These are phyloP conservation scores for Monascus purpureus DNA, from an alignment of 495 filamentous ascomycete genomes.

Conservation along the genomic window DNA sequence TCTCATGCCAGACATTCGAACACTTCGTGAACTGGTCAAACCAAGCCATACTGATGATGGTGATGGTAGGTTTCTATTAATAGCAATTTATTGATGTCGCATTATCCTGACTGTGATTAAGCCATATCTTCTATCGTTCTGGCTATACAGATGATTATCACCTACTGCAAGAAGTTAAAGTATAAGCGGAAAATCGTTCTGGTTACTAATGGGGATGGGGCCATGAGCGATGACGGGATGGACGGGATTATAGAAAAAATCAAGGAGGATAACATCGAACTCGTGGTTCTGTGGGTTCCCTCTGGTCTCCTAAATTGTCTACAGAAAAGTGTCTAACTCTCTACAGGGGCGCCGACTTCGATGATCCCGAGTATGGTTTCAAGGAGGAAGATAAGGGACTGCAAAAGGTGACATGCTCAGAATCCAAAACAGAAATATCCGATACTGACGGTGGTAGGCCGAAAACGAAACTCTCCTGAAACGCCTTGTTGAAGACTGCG, in stretches of 20 bases:
- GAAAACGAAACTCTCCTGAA: conserved; percentile 57
- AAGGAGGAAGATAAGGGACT: conserved; percentile 81
- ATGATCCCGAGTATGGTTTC: conserved; percentile 79
- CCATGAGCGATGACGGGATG: conserved; percentile 50
- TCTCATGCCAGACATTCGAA: conserved; percentile 53
- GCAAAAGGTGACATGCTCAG: conserved; percentile 39
- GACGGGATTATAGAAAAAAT: conserved; percentile 56
- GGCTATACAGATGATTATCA: conserved; percentile 74
- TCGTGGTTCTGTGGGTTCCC: conserved; percentile 58
- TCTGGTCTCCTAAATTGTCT: neutral
- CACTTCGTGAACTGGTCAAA: conserved; percentile 45
- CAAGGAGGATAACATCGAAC: conserved; percentile 58
- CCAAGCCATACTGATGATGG: conserved; percentile 58
- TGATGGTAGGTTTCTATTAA: conserved; percentile 44
- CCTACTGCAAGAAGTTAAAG: conserved; percentile 76
- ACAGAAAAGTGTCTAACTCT: conserved; percentile 13
- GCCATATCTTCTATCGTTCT: conserved; percentile 74
- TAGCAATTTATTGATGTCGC: too few relatives aligned
- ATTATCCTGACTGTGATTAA: conserved; percentile 18
- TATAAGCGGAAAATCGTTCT: conserved; percentile 71
- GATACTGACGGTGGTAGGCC: conserved; percentile 22
- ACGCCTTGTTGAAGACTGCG: conserved; percentile 45
- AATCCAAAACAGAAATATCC: neutral
- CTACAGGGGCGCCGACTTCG: conserved; percentile 81
- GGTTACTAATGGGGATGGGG: conserved; percentile 63